phyloP scores from a whole-genome alignment of 2,329 filamentous ascomycete genomes.

The Drechslerella dactyloides region DNA sequence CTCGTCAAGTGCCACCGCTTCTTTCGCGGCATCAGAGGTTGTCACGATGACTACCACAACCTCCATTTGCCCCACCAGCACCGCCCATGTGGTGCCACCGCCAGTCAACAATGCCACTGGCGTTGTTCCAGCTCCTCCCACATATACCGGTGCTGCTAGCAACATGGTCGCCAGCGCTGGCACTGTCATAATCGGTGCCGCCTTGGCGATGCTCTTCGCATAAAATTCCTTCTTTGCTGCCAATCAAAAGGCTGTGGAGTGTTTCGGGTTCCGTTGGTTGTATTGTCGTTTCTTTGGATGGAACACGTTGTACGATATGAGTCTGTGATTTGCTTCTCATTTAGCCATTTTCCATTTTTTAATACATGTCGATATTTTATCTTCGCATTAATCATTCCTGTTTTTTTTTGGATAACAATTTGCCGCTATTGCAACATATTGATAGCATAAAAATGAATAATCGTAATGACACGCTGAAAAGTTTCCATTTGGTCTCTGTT shows the following conservation, averaged over 20 bases:
- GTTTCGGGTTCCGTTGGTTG: background rate
- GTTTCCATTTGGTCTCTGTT: background rate
- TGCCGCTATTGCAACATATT: background rate
- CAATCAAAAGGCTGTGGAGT: background rate
- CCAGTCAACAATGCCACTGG: slow-evolving; percentile 41
- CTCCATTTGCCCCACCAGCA: slow-evolving; percentile 44
- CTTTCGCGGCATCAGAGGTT: no score
- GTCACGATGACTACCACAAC: slow-evolving; percentile 45
- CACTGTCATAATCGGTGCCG: slow-evolving; percentile 43
- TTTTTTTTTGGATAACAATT: background rate
- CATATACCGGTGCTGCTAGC: slow-evolving; percentile 43
- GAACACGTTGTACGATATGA: no score
- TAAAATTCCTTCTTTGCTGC: slow-evolving; percentile 7
- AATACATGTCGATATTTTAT: background rate
- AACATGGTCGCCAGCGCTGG: slow-evolving; percentile 43
- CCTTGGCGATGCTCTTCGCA: slow-evolving; percentile 50
- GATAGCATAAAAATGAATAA: background rate
- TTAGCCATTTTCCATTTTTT: background rate
- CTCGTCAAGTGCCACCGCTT: no score
- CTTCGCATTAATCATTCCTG: background rate
- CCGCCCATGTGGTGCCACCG: slow-evolving; percentile 12
- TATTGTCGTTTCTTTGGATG: no score
- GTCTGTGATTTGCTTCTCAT: no score
- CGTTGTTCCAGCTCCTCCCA: slow-evolving; percentile 25
- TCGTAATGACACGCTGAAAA: slow-evolving; percentile 3